Conservation (phyloP, 148 eudicot species). For the Persicaria tinctoria region DNA sequence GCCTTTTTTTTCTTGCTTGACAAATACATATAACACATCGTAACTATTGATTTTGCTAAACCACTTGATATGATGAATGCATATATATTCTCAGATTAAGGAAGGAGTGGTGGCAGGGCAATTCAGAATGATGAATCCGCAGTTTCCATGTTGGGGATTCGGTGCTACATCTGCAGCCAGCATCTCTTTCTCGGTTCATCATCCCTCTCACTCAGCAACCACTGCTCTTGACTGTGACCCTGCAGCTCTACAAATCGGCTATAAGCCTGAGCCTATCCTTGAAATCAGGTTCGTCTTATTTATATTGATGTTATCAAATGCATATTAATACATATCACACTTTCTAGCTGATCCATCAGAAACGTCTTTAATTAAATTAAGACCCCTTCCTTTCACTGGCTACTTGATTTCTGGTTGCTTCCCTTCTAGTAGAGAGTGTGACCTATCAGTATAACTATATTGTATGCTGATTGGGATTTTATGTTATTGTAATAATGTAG, state of each 20-base stretch:
- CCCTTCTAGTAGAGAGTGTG: not conserved
- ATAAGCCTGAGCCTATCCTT: constrained; percentile 51
- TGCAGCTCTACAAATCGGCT: constrained; percentile 20
- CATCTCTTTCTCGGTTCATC: constrained; percentile 28
- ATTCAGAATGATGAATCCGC: not conserved
- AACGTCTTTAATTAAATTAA: no score
- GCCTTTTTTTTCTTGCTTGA: not conserved
- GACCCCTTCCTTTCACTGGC: not conserved
- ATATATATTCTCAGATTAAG: constrained; percentile 7
- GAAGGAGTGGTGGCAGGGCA: constrained; percentile 1
- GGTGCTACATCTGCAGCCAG: constrained; percentile 18
- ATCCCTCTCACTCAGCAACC: constrained; percentile 30
- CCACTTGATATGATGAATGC: not conserved
- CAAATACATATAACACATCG: not conserved
- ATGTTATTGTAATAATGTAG: not conserved
- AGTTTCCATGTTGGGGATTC: constrained; percentile 24
- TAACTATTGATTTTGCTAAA: not conserved
- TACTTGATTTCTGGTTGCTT: not conserved
- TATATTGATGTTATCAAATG: no score
- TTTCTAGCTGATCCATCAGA: no score
- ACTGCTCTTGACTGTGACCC: constrained; percentile 15
- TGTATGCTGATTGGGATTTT: not conserved
- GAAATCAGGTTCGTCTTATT: constrained; percentile 49
- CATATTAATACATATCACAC: no score
- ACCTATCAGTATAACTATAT: not conserved